Conservation (phyloP, 768 basidiomycete genomes). For the Termitomyces sp. region DNA sequence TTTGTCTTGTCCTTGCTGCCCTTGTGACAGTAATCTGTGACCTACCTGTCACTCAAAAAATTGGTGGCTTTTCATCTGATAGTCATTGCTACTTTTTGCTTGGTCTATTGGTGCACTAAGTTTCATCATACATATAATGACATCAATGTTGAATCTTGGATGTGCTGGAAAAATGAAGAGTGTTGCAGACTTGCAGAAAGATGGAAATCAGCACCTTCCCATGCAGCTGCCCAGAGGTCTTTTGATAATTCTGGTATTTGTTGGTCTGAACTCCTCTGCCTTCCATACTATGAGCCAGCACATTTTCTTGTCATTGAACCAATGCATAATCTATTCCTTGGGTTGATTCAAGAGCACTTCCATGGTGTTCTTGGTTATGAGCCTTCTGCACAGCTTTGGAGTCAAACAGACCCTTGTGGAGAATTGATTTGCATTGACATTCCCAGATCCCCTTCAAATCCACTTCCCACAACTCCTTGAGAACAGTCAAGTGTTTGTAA, state of each 20-base stretch:
- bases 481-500: not conserved
- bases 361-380: slow-evolving; percentile 19
- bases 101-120: slow-evolving; percentile 13
- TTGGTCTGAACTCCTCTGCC: slow-evolving; percentile 26
- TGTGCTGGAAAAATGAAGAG: no score
- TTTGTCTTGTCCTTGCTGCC: slow-evolving; percentile 13
- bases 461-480: not conserved
- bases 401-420: not conserved
- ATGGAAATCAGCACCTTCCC: slow-evolving; percentile 13
- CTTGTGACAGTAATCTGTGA: slow-evolving; percentile 24
- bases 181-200: slow-evolving; percentile 6
- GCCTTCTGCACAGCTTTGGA: not conserved
- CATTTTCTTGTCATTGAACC: slow-evolving; percentile 24
- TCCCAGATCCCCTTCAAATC: not conserved
- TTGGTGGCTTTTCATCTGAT: slow-evolving; percentile 3
- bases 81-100: slow-evolving; percentile 7
- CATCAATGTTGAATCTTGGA: slow-evolving; percentile 16
- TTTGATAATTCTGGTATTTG: slow-evolving; percentile 21
- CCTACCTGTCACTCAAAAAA: slow-evolving; percentile 23
- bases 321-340: slow-evolving; percentile 28
- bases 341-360: slow-evolving; percentile 20
- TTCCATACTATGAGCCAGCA: slow-evolving; percentile 29
- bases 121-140: slow-evolving; percentile 1
- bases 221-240: slow-evolving; percentile 13
- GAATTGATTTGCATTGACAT: not conserved